Evolutionary conservation across 768 basidiomycete species (phyloP).

Genomic region (Rhodotorula kratochvilovae): DNA sequence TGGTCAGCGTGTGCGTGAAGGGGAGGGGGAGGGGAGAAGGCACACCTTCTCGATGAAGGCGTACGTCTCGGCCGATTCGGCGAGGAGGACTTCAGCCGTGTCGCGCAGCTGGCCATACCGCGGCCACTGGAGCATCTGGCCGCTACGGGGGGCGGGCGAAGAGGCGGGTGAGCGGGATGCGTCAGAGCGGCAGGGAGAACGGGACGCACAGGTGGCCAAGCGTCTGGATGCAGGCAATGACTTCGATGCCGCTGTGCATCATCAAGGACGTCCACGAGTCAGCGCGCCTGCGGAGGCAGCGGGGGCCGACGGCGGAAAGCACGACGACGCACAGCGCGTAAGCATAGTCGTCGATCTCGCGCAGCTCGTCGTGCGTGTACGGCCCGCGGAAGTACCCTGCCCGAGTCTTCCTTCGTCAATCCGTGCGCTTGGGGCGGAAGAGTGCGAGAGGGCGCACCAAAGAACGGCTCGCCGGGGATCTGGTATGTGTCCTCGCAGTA

Average conservation of each 20-base stretch:
- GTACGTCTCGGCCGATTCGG: slow-evolving; percentile 36
- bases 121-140: slow-evolving; percentile 43
- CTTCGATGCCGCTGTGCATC: slow-evolving; percentile 37
- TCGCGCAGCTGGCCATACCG: slow-evolving; percentile 36
- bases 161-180: not conserved
- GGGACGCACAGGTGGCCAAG: slow-evolving; percentile 37
- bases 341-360: slow-evolving; percentile 42
- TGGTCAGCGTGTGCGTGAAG: not conserved
- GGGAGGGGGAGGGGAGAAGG: not conserved
- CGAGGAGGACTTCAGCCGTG: slow-evolving; percentile 40
- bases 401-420: not conserved
- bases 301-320: too few species aligned
- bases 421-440: not conserved
- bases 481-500: slow-evolving; percentile 41
- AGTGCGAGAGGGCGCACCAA: slow-evolving; percentile 5
- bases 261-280: not conserved
- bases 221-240: slow-evolving; percentile 42
- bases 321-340: slow-evolving; percentile 24
- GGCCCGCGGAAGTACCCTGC: slow-evolving; percentile 42
- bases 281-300: too few species aligned
- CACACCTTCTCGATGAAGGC: slow-evolving; percentile 39
- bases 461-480: slow-evolving; percentile 41
- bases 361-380: slow-evolving; percentile 30
- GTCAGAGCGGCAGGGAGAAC: not conserved
- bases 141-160: too few species aligned